Evolutionary conservation across 1,284 basidiomycete species (phyloP), one percentile per base, ranked within the genome.

Genomic region (Sporisorium exsertum): DNA sequence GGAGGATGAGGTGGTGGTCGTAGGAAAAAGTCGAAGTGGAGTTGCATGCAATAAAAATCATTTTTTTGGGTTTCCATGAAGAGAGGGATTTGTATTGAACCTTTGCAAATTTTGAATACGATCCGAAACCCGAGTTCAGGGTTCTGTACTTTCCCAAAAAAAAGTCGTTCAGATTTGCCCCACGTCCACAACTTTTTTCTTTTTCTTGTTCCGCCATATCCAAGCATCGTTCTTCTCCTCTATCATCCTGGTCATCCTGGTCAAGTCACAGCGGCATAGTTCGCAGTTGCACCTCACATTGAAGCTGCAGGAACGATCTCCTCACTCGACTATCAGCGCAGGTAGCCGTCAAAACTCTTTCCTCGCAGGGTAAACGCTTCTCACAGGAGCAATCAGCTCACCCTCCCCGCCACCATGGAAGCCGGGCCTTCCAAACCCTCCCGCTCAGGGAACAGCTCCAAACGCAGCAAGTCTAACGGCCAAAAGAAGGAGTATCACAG

Each of bases 391-490:
- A 33, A 43, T 7, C 9, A 24, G 53, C 54, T 53, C 27, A 7
- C 40, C 35, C n/a, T 5, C 26, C 15, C 20, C 26, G 9, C 8
- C 55, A 61, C 10, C 50, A 76, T 76, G 73, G 73, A 76, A 46
- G 64, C 73, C 7, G 73, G 73, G 8, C 73, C 73, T 12, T 76
- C 73, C 43, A 62, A 71, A 26, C 64, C 58, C 3, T 40, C 61
- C 18, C 54, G 64, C 51, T 46, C 52, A 7, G 35, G 52, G 16
- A 58, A 45, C 20, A 59, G 64, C 61, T 60, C 53, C 22, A 60
- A 53, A 27, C 22, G 16, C 3, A 24, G 49, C 32, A 69, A 53
- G 29, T 22, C 45, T 10, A 64, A 60, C 8, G 50, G 54, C 29
- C 37, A 50, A 16, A 66, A 67, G 29, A 70, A 75, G 24, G 5